Evolutionary conservation across 768 basidiomycete genomes (phyloP).

Genomic region (Amanita jacksonii): DNA sequence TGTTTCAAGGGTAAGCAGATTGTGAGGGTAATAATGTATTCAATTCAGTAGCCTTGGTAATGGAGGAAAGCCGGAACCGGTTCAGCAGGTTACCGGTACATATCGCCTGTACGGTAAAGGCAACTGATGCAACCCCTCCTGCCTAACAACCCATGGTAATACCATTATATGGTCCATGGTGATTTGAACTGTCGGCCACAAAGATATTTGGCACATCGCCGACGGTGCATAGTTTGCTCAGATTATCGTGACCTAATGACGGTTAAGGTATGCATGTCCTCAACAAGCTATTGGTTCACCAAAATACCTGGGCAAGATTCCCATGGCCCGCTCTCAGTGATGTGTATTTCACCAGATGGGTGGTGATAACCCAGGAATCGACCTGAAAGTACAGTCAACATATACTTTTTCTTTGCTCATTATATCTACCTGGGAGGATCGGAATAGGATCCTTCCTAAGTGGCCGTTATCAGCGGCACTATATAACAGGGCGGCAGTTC

Average conservation of each 20-base stretch:
- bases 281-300: constrained; percentile 45
- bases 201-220: constrained; percentile 47
- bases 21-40: no score
- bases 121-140: no score
- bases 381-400: constrained; percentile 16
- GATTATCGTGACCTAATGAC: constrained; percentile 53
- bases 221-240: constrained; percentile 37
- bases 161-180: constrained; percentile 28
- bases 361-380: constrained; percentile 34
- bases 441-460: constrained; percentile 31
- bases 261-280: no score
- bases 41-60: no score
- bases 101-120: no score
- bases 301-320: constrained; percentile 40
- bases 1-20: no score
- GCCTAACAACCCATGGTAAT: constrained; percentile 5
- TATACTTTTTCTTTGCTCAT: background rate
- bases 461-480: background rate
- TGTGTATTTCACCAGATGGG: constrained; percentile 41
- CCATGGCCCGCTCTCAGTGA: constrained; percentile 41
- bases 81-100: no score
- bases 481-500: no score
- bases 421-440: constrained; percentile 26
- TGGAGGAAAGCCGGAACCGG: no score
- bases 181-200: constrained; percentile 32